Evolutionary conservation across 345 rosid genomes (phyloP), one percentile per base, ranked within the genome.

Genomic region (Eutrema japonicum): DNA sequence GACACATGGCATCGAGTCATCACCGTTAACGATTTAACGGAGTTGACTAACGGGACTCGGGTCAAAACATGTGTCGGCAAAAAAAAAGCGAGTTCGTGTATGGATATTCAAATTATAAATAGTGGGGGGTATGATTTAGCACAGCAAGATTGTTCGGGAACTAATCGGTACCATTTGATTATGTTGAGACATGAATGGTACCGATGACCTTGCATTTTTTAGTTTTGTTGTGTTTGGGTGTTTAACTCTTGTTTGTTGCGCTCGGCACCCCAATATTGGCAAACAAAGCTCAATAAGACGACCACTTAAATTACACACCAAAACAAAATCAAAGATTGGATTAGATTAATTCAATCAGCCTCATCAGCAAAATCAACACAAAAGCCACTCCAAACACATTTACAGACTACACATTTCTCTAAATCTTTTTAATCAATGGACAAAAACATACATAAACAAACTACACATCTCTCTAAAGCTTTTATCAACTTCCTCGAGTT

Each of bases 371-470:
- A 68, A 38, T 68, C 52, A 55, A 32, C 73, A 55, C 64, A 42
- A 32, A 56, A 62, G 38, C 5, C 51, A 57, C 50, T 38, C 50
- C 48, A 46, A 55, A 3, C 38, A 49, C 30, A 76, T 76, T 62
- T 76, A 76, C 79, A 75, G 50, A 62, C 74, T 75, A 68, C 64
- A 29, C 27, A 37, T 32, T 32, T 48, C 61, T 50, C 73, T 74
- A 67, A 59, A 58, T 16, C 48, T 47, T 65, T 65, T 55, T 29
- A 55, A 56, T 26, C 54, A 67, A 56, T 64, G 62, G 30, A 66
- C 73, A 48, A 30, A 49, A 35, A 14, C 26, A 22, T 22, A 22
- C 26, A 42, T 18, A 67, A 70, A 45, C 53, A 62, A 64, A 35
- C 22, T 27, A 62, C 26, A 62, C 52, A 47, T 7, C 18, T 7